phyloP scores from a whole-genome alignment of 1,284 basidiomycete genomes.

The Ganoderma meredithae region DNA sequence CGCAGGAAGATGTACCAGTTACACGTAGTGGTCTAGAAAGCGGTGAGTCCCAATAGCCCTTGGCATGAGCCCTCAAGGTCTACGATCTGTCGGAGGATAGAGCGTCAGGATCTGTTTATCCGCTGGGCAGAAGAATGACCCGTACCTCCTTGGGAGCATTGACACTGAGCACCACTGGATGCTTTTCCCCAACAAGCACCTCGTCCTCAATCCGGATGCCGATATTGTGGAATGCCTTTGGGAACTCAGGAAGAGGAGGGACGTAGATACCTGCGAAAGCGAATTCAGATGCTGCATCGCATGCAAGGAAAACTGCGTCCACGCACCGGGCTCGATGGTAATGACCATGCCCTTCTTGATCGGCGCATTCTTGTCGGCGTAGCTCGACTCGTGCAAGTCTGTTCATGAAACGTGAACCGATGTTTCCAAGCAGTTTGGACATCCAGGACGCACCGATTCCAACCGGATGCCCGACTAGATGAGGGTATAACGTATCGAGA shows the following conservation, averaged over 20 bases:
- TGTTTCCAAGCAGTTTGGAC: conserved; percentile 9
- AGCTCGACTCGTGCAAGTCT: conserved; percentile 84
- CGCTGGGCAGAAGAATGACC: conserved; percentile 13
- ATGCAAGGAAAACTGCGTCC: conserved; percentile 18
- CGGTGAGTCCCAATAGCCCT: conserved; percentile 72
- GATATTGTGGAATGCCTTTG: conserved; percentile 87
- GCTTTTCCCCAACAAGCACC: conserved; percentile 75
- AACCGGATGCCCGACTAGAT: conserved; percentile 87
- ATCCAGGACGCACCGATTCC: conserved; percentile 69
- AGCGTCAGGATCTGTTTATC: neutral
- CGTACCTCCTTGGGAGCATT: conserved; percentile 89
- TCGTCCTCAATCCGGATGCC: conserved; percentile 95
- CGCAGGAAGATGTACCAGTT: neutral
- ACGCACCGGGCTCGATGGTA: conserved; percentile 80
- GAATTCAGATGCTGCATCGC: neutral
- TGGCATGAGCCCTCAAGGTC: conserved; percentile 92
- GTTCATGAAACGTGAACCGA: conserved; percentile 17
- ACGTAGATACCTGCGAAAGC: conserved; percentile 78
- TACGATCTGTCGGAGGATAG: conserved; percentile 55
- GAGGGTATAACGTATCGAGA: conserved; percentile 86
- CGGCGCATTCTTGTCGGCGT: conserved; percentile 54
- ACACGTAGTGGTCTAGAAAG: conserved; percentile 50
- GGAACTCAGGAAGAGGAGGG: conserved; percentile 79
- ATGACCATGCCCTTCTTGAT: conserved; percentile 87
- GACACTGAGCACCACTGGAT: conserved; percentile 76